Base-by-base conservation (phyloP, 257 asterid species). In the Ehretia macrophylla region DNA sequence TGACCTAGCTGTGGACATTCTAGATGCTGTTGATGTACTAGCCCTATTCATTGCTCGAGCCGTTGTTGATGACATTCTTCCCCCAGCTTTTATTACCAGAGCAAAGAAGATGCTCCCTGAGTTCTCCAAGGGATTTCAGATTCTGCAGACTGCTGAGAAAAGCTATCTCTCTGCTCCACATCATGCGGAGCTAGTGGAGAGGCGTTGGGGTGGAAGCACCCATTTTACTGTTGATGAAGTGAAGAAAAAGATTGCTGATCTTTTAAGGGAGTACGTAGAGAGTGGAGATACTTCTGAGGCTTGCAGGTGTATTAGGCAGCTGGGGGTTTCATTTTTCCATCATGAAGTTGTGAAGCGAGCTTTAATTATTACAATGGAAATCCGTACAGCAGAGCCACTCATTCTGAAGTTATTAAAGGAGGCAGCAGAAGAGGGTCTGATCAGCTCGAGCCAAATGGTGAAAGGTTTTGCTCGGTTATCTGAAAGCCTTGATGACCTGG, bases 121-220 rank as follows among this genome's bases (percentile, higher is more conserved):
- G 58, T 64, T 86, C 58, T 86, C 95, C 49, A 86, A 84, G 65
- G 99, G 99, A 35, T 78, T 62, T 39, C 88, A 89, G 71, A 94
- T 77, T 40, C 69, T 93, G 64, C 95, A 84, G 67, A 86, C 81
- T 58, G 80, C 80, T 23, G 97, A 92, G 79, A 93, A 89, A 63
- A 93, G 95, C 90, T 93, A 93, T 73, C 96, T 93, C 23, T 83
- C 95, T 11, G 97, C 99, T 12, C 97, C 99, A 32, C 99, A 93
- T 72, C 99, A 93, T 66, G 99, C 99, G 1, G 99, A 93, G 78
- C 97, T 93, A 46, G 91, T 93, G 5, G 99, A 89, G 68, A 76
- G 85, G 65, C 81, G 95, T 19, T 93, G 99, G 99, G 99, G 99
- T 64, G 99, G 99, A 40, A 93, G 95, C 60, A 93, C 97, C n/a